These are phyloP conservation scores for Trametes polyzona DNA, from an alignment of 1,284 basidiomycete genomes.

Conservation along the genomic window DNA sequence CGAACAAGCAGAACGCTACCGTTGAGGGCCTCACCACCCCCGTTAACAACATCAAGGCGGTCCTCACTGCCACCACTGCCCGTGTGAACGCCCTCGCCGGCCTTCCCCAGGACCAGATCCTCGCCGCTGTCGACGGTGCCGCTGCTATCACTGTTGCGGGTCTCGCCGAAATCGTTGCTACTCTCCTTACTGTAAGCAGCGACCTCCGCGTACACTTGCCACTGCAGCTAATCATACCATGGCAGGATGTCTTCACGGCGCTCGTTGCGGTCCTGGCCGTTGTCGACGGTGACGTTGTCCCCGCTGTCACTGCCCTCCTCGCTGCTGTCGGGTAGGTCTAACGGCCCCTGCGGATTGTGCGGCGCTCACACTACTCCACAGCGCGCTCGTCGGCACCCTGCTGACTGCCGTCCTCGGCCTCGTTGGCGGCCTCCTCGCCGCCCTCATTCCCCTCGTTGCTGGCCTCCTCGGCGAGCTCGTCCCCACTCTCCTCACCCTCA, in stretches of 20 bases:
- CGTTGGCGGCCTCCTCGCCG: slow-evolving; percentile 35
- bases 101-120: slow-evolving; percentile 32
- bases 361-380: neutral
- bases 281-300: slow-evolving; percentile 30
- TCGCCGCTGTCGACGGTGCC: slow-evolving; percentile 37
- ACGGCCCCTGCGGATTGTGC: neutral
- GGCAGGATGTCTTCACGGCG: slow-evolving; percentile 40
- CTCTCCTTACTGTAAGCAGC: slow-evolving; percentile 30
- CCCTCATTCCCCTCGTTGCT: slow-evolving; percentile 32
- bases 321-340: slow-evolving; percentile 37
- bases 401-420: slow-evolving; percentile 37
- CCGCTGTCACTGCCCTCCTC: slow-evolving; percentile 34
- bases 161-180: slow-evolving; percentile 33
- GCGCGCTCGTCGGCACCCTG: slow-evolving; percentile 33
- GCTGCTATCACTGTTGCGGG: slow-evolving; percentile 32
- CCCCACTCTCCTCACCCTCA: slow-evolving; percentile 28
- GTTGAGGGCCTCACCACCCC: slow-evolving; percentile 34
- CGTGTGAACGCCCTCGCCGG: slow-evolving; percentile 42
- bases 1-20: slow-evolving; percentile 37
- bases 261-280: slow-evolving; percentile 41
- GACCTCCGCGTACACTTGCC: neutral
- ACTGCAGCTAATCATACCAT: neutral
- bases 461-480: slow-evolving; percentile 24
- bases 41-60: slow-evolving; percentile 36
- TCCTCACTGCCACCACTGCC: slow-evolving; percentile 35